Conservation (phyloP, 75 land plant species). For the Sequoia sempervirens region DNA sequence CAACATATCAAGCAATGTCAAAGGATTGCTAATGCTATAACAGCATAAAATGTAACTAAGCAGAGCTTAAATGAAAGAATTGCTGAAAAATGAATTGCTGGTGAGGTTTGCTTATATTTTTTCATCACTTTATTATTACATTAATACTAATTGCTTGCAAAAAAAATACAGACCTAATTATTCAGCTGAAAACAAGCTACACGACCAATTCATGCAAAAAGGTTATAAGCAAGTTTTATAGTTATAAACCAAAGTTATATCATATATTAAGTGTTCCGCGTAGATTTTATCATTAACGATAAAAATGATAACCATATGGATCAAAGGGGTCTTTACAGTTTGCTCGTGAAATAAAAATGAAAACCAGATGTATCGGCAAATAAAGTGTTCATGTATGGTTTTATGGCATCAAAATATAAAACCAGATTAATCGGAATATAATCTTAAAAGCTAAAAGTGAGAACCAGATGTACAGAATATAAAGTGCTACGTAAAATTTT, state of each 20-base stretch:
- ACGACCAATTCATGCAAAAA: too few species aligned
- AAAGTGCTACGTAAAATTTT: too few species aligned
- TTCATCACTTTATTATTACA: neutral
- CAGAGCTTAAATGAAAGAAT: neutral
- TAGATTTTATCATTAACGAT: too few species aligned
- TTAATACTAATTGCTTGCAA: neutral
- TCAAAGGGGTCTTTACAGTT: too few species aligned
- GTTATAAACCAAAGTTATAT: too few species aligned
- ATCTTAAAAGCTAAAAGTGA: neutral
- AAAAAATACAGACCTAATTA: neutral
- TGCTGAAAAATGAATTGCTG: neutral
- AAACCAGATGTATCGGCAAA: neutral
- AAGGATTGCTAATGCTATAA: neutral
- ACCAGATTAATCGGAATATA: too few species aligned
- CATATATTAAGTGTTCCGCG: too few species aligned
- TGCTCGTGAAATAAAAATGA: too few species aligned
- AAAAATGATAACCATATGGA: too few species aligned
- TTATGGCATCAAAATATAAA: too few species aligned
- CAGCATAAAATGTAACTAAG: neutral
- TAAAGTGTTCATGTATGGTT: too few species aligned
- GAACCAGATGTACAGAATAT: neutral
- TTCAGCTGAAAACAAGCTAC: neutral
- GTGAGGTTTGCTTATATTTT: neutral
- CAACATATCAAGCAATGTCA: neutral
- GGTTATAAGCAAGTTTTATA: too few species aligned